Percentiles rank a stretch among this genome's conserved stretches.
These are phyloP conservation scores for Phytophthora sansomeana DNA, from an alignment of 352 stramenopile species.

Conservation along the genomic window DNA sequence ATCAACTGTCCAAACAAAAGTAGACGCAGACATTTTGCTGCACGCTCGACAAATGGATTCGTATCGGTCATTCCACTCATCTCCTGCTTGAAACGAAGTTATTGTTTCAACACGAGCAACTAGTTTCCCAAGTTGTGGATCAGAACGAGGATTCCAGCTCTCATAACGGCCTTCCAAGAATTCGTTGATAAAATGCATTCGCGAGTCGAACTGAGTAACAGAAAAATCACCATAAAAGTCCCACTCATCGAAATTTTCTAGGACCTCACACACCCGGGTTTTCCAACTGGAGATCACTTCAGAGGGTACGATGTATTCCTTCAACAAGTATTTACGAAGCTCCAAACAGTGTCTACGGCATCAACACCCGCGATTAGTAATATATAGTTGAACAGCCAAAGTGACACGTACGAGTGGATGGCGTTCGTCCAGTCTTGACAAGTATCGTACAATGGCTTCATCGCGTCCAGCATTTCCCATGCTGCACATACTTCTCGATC, in stretches of 20 bases:
- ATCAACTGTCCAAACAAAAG: background rate
- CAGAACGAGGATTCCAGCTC: slow-evolving; percentile 1
- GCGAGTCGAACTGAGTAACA: slow-evolving; percentile 5
- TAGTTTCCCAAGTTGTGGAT: background rate
- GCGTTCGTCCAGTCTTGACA: slow-evolving; percentile 11
- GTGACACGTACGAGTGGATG: slow-evolving; percentile 16
- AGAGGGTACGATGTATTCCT: slow-evolving; percentile 7
- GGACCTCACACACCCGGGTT: background rate
- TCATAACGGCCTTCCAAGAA: slow-evolving; percentile 11
- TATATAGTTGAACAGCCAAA: background rate
- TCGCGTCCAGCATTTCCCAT: slow-evolving; percentile 4
- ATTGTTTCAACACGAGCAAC: background rate
- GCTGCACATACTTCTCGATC: background rate
- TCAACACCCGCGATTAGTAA: background rate
- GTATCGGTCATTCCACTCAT: background rate
- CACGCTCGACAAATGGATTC: background rate
- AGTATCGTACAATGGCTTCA: slow-evolving; percentile 6
- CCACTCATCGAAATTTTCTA: no score
- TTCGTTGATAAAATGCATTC: slow-evolving; percentile 11
- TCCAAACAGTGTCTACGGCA: background rate
- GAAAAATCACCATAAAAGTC: background rate
- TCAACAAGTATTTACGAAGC: slow-evolving; percentile 12
- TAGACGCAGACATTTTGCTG: background rate
- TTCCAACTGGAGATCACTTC: slow-evolving; percentile 3
- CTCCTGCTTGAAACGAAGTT: background rate